Evolutionary conservation across 768 basidiomycete genomes (phyloP), one percentile per base, ranked within the genome.

Genomic region (Tulasnella sp.): DNA sequence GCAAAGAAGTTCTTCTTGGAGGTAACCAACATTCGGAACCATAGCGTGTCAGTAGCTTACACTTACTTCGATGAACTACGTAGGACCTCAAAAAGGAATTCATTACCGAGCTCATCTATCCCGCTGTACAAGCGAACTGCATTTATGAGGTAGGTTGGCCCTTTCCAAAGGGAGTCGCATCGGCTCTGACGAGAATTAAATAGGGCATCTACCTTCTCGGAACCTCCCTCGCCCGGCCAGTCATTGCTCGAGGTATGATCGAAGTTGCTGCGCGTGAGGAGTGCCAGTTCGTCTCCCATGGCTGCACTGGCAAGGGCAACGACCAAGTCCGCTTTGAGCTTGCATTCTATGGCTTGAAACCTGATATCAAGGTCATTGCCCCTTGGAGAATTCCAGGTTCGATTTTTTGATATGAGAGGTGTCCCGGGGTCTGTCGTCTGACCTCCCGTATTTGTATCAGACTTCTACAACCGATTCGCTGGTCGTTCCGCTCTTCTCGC

Each of bases 321-420:
- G 97, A 99, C 84, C 97, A 99, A 85, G 97, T 99, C 80, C 94
- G 97, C 78, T 99, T 99, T 83, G 97, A 99, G 82, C 91, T 99
- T 75, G 96, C 97, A 0, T 99, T 99, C 86, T 99, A 99, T 84
- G 97, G 95, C 75, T 89, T 99, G 79, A 96, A 97, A 83, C 96
- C 97, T 64, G 93, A 96, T 80, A 98, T 99, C 89, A 98, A 98
- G 85, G 96, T 99, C 81, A 90, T 99, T 81, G 96, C 97, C 19
- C 97, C 97, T 69, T 99, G 97, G 97, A 91, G 97, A 79, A 89
- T 96, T 79, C 94, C 97, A 78, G 93, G 95, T 94, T 58, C 39
- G 52, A 22, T 36, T 25, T 34, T 25, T 17, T 42, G 17, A 8
- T 7, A 64, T 64, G 25, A 29, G 7, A 34, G 17, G 25, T 64